A percentile compares a stretch with the other conserved stretches of the same genome.
Evolutionary conservation across 2,329 filamentous ascomycete genomes (phyloP).

Genomic region (Ceratocystis cacaofunesta): DNA sequence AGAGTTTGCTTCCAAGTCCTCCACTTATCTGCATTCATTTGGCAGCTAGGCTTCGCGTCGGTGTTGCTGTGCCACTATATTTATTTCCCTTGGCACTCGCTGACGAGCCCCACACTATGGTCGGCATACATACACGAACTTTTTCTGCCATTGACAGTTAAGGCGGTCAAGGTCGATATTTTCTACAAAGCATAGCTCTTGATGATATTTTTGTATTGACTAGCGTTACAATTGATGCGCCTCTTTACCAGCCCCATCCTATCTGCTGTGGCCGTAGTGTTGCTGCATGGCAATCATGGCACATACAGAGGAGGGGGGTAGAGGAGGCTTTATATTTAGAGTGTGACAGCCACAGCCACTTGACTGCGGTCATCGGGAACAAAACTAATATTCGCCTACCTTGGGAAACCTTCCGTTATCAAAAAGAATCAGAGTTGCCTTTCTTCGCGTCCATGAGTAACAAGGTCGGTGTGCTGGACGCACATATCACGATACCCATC

Average conservation of each 20-base stretch:
- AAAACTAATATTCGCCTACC: slow-evolving; percentile 16
- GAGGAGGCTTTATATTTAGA: background rate
- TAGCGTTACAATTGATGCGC: background rate
- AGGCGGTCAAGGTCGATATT: background rate
- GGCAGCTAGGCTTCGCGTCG: background rate
- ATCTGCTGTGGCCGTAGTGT: background rate
- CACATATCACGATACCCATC: slow-evolving; percentile 78
- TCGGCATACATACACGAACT: background rate
- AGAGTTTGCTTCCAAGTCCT: background rate
- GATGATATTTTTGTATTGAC: background rate
- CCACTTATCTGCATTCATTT: background rate
- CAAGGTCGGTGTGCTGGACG: slow-evolving; percentile 99
- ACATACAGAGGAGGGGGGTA: too few relatives aligned
- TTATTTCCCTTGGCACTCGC: background rate
- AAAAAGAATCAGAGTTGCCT: slow-evolving; percentile 79
- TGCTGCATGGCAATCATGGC: background rate
- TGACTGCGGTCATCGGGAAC: background rate
- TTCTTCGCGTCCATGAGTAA: slow-evolving; percentile 93
- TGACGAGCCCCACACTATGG: background rate
- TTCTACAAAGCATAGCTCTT: background rate
- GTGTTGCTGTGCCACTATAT: background rate
- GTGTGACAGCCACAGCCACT: slow-evolving; percentile 9
- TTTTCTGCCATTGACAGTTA: background rate
- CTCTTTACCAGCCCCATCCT: background rate
- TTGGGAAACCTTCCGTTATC: slow-evolving; percentile 21